Conservation (phyloP, 495 filamentous ascomycete genomes). For the Corynascus novoguineensis region DNA sequence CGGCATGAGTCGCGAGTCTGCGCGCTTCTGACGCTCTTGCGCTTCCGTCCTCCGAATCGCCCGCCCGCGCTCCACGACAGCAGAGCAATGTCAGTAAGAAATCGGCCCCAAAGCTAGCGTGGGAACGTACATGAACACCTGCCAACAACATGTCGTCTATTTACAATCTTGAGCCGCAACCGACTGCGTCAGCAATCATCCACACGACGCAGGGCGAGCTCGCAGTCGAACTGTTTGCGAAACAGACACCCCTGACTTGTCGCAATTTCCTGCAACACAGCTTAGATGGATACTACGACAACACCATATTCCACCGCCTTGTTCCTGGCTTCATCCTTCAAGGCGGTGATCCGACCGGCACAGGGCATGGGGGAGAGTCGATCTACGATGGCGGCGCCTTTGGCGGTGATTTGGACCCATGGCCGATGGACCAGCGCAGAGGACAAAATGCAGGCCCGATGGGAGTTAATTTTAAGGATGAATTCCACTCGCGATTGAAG, state of each 20-base stretch:
- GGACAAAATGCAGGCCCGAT: constrained; percentile 49
- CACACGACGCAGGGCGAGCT: constrained; percentile 86
- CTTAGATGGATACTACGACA: constrained; percentile 88
- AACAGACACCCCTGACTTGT: constrained; percentile 82
- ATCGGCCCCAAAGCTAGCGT: not conserved
- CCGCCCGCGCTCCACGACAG: not conserved
- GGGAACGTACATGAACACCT: not conserved
- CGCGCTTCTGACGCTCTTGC: not conserved
- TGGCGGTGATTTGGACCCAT: constrained; percentile 53
- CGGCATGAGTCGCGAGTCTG: not conserved
- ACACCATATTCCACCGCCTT: constrained; percentile 89
- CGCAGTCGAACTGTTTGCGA: constrained; percentile 85
- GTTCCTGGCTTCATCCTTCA: constrained; percentile 90
- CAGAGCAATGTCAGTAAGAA: not conserved
- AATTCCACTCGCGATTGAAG: constrained; percentile 85
- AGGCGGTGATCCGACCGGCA: constrained; percentile 79
- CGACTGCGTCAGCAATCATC: constrained; percentile 83
- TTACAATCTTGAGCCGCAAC: constrained; percentile 91
- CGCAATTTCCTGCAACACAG: constrained; percentile 96
- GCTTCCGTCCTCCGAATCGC: not conserved
- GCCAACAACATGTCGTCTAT: constrained; percentile 64
- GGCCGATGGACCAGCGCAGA: constrained; percentile 57
- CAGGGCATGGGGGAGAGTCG: constrained; percentile 82
- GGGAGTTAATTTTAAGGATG: constrained; percentile 70
- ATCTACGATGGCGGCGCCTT: constrained; percentile 85